These are phyloP conservation scores for Diaporthe longicolla DNA, from an alignment of 2,329 filamentous ascomycete genomes.

Conservation along the genomic window DNA sequence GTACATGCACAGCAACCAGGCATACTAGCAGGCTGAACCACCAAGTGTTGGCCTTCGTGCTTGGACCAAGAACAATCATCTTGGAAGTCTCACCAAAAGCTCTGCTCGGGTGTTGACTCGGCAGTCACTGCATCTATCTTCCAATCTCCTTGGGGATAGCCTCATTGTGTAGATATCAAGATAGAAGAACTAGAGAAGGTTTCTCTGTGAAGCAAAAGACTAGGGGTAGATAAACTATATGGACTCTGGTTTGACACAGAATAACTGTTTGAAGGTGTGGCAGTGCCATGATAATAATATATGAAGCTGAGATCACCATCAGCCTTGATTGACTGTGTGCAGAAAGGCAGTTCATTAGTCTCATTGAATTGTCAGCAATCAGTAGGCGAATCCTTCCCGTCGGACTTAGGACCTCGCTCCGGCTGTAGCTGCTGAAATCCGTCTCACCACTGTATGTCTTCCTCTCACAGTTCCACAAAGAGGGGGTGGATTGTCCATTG, in stretches of 20 bases:
- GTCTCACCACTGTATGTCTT: not conserved
- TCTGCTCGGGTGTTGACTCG: too few species aligned
- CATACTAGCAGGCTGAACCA: not conserved
- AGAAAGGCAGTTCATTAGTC: not conserved
- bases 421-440: not conserved
- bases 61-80: not conserved
- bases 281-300: too few species aligned
- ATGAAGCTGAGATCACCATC: not conserved
- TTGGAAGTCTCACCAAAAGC: not conserved
- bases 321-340: not conserved
- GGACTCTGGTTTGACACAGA: too few species aligned
- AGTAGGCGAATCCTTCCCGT: constrained; percentile 2
- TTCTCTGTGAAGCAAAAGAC: too few species aligned
- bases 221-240: too few species aligned
- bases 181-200: too few species aligned
- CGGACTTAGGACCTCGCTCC: constrained; percentile 14
- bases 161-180: too few species aligned
- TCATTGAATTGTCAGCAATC: not conserved
- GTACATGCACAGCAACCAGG: not conserved
- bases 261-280: too few species aligned
- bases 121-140: too few species aligned
- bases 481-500: not conserved
- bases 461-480: not conserved
- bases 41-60: not conserved
- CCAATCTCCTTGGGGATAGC: too few species aligned